phyloP scores from a whole-genome alignment of 352 stramenopile species.

The Phytophthora ramorum region DNA sequence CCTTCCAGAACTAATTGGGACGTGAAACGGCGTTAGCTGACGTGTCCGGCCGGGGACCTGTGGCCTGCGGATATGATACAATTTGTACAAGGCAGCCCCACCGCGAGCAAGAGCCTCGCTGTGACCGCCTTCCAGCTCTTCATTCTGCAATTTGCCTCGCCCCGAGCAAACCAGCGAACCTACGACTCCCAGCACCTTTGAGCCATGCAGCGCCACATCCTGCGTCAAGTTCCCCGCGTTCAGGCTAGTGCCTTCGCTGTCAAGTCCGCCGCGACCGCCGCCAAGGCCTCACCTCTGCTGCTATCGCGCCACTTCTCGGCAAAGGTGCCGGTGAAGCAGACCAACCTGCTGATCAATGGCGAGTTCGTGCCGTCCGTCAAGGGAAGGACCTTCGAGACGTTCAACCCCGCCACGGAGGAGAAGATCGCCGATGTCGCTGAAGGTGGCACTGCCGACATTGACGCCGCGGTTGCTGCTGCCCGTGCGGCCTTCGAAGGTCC shows the following conservation, averaged over 20 bases:
- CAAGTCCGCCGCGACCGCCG: background rate
- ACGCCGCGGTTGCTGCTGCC: slow-evolving; percentile 65
- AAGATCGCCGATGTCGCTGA: slow-evolving; percentile 72
- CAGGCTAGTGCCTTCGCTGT: slow-evolving; percentile 1
- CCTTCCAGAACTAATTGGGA: background rate
- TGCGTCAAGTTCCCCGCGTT: slow-evolving; percentile 41
- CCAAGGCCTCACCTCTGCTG: slow-evolving; percentile 29
- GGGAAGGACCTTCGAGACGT: slow-evolving; percentile 72
- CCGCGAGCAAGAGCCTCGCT: no score
- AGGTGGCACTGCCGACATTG: slow-evolving; percentile 61
- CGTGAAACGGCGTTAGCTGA: background rate
- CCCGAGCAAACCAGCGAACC: slow-evolving; percentile 9
- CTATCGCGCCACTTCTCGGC: slow-evolving; percentile 43
- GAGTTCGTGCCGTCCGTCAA: slow-evolving; percentile 74
- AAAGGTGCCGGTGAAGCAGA: slow-evolving; percentile 55
- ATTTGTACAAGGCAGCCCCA: no score
- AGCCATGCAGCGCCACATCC: slow-evolving; percentile 45
- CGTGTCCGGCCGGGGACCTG: background rate
- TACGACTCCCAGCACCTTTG: background rate
- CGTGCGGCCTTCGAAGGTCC: slow-evolving; percentile 29
- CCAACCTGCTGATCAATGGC: slow-evolving; percentile 85
- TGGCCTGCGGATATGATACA: background rate
- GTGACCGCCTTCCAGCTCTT: background rate
- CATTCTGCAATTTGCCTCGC: slow-evolving; percentile 31
- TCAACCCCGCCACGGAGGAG: slow-evolving; percentile 81